Base-by-base conservation (phyloP, 768 basidiomycete species). In the Leccinum subgranulosum region DNA sequence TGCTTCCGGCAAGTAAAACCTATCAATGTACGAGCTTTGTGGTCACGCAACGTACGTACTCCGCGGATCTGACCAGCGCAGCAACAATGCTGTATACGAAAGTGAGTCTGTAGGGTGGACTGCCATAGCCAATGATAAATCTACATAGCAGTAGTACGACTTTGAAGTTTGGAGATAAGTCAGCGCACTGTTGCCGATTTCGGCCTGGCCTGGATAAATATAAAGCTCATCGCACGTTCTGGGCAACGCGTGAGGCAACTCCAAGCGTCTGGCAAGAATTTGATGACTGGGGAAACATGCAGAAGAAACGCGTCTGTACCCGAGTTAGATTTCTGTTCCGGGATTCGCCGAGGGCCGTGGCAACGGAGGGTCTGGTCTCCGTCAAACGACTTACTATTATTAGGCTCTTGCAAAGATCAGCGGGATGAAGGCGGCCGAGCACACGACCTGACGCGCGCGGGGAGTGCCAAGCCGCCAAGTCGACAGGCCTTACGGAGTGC, bases 41-140 rank as follows among this genome's bases (percentile, higher is more conserved):
- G n/a, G 49, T 23, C 48, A 28, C n/a, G 11, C 25, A 50, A 14
- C 21, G 53, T 52, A 14, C 21, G 53, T 52, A 43, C 52, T 64
- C 66, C 63, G 66, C 66, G 66, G 66, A 68, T 56, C 58, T 67
- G 27, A 49, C 10, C 52, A n/a, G n/a, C n/a, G 41, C 12, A 14
- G 39, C 50, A 49, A 52, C 28, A 51, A 64, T 57, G 64, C 50
- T 47, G 60, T 59, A 64, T 31, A 31, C 27, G 46, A 45, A 8
- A 21, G 31, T 27, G 34, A 14, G 36, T 39, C 36, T 66, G 60
- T 57, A 55, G 53, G 55, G 59, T 28, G 54, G 58, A 53, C 54
- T 36, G 49, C 63, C 59, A 49, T 50, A 12, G 53, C 49, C 53
- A 59, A 48, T 62, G 21, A 41, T 41, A 41, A n/a, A n/a, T n/a